Conservation (phyloP, 805 yeast species). For the Wickerhamiella hasegawae region DNA sequence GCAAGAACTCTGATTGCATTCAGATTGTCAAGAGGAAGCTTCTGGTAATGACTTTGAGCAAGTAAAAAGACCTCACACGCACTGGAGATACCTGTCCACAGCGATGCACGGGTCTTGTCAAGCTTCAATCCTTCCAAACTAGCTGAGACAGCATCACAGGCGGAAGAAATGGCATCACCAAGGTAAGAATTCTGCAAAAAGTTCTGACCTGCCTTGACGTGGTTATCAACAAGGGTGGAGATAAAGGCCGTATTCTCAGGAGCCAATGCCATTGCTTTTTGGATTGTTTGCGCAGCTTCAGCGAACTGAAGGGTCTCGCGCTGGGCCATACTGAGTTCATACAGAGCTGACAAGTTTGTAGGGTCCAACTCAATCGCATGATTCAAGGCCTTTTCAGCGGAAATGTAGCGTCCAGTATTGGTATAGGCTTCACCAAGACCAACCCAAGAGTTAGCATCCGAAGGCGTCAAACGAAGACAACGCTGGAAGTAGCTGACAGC, state of each 20-base stretch:
- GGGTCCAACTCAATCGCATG: constrained; percentile 43
- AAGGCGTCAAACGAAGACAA: constrained; percentile 51
- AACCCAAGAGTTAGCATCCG: constrained; percentile 72
- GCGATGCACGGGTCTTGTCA: constrained; percentile 25
- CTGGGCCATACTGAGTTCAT: constrained; percentile 50
- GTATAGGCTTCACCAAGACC: constrained; percentile 95
- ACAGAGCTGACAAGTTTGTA: constrained; percentile 43
- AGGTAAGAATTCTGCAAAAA: constrained; percentile 45
- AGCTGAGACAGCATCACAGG: constrained; percentile 31
- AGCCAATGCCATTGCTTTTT: constrained; percentile 3
- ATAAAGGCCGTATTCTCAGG: constrained; percentile 34
- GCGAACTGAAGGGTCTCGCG: constrained; percentile 51
- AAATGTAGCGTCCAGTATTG: constrained; percentile 71
- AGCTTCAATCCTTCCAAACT: constrained; percentile 25
- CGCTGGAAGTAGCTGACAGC: constrained; percentile 85
- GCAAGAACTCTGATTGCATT: constrained; percentile 18
- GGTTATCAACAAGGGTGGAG: constrained; percentile 29
- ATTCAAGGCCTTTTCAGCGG: constrained; percentile 68
- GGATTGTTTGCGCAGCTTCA: constrained; percentile 28
- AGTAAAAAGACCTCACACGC: constrained; percentile 36
- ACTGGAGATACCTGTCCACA: constrained; percentile 56
- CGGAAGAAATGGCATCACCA: constrained; percentile 43
- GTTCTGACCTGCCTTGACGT: constrained; percentile 29
- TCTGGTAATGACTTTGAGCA: constrained; percentile 36
- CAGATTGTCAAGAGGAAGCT: constrained; percentile 32